Evolutionary conservation across 371 early-diverging fungal species (phyloP), one percentile per base, ranked within the genome.

Genomic region (Mucor racemosus): DNA sequence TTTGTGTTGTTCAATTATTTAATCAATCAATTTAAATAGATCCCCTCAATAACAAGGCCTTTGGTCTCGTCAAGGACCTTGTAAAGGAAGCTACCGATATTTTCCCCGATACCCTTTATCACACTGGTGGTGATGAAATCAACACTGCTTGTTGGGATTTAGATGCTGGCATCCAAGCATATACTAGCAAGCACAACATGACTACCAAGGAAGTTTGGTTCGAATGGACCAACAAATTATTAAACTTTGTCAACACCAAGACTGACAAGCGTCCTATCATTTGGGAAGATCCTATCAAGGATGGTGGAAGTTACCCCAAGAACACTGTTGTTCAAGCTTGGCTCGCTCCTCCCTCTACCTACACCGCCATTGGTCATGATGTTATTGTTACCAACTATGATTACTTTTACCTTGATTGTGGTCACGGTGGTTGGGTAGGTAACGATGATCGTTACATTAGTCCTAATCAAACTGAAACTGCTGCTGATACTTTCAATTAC

Each of bases 81-180:
- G 71, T 92, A 65, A 74, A 83, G 60, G 93, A 92, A 70, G 84
- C 83, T 53, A 65, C 88, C 26, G 50, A 57, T 7, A 67, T 74
- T 8, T 94, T 94, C 77, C 78, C 85, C 3, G 94, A 93, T 73
- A 66, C 86, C 8, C 74, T 82, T 61, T 88, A 89, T 73, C 93
- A 94, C 70, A 74, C 86, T 14, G 92, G 93, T 58, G 90, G 89
- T 60, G 94, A 94, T 77, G 94, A 94, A 71, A 86, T 93, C 64
- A 88, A 88, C 46, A 71, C 79, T 14, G 77, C 81, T 15, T 92
- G 92, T 76, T 94, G 88, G 85, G 79, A 72, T 8, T 33, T 54
- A n/a, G 64, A 75, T 54, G 19, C 63, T 3, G 66, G 68, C 6
- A 69, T 82, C 21, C 33, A 60, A 11, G 53, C 67, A 1, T 84